Conservation (phyloP, 495 filamentous ascomycete genomes). For the Bathelium albidoporum region DNA sequence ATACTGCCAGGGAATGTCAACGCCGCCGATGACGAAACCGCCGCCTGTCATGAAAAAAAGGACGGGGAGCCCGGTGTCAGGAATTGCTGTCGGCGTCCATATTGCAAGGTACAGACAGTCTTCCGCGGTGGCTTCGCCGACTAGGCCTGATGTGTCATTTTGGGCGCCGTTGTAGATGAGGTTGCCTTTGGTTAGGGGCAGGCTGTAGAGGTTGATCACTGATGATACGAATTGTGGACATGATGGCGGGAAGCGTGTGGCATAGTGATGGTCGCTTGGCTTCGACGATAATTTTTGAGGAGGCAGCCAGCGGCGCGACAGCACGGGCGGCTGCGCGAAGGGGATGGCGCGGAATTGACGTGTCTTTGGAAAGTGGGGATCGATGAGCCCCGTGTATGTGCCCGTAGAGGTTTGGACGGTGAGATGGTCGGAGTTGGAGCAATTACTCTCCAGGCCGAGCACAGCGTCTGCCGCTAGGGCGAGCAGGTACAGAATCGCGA, state of each 20-base stretch:
- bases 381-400: slow-evolving; percentile 27
- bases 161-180: slow-evolving; percentile 12
- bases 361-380: slow-evolving; percentile 29
- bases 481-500: slow-evolving; percentile 12
- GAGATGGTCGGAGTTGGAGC: slow-evolving; percentile 1
- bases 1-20: slow-evolving; percentile 8
- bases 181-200: slow-evolving; percentile 7
- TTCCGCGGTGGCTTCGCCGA: slow-evolving; percentile 13
- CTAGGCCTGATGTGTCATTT: slow-evolving; percentile 14
- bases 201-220: slow-evolving; percentile 5
- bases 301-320: slow-evolving; percentile 33
- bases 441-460: not conserved
- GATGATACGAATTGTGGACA: slow-evolving; percentile 15
- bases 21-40: slow-evolving; percentile 20
- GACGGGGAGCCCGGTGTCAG: not conserved
- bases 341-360: slow-evolving; percentile 40
- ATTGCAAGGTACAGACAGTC: slow-evolving; percentile 20
- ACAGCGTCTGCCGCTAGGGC: not conserved
- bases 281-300: slow-evolving; percentile 21
- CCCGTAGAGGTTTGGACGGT: slow-evolving; percentile 8
- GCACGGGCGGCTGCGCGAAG: slow-evolving; percentile 35
- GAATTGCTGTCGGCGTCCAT: not conserved
- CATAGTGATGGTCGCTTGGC: slow-evolving; percentile 10
- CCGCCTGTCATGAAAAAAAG: slow-evolving; percentile 17
- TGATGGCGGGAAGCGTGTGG: slow-evolving; percentile 15